Percentiles rank a stretch among this genome's conserved stretches.
phyloP scores from a whole-genome alignment of 2,329 filamentous ascomycete species.

The Fonsecaea multimorphosa region DNA sequence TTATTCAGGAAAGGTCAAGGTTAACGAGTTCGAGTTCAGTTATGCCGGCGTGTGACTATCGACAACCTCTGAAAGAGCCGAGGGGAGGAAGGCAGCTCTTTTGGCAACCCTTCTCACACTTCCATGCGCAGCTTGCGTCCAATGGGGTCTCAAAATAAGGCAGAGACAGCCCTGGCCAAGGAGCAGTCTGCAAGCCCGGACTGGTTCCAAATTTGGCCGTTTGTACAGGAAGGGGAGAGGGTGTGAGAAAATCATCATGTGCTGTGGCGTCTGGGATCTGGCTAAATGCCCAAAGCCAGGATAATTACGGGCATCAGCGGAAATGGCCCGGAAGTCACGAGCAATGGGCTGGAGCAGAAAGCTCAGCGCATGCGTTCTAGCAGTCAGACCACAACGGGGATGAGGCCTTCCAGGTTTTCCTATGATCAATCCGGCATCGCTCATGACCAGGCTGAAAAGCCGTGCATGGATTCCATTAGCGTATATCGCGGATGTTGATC shows the following conservation, averaged over 20 bases:
- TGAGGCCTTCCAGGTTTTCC: not conserved
- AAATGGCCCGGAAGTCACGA: not conserved
- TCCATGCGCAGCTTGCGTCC: no score
- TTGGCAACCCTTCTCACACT: no score
- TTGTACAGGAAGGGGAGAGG: not conserved
- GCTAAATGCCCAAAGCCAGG: not conserved
- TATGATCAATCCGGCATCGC: not conserved
- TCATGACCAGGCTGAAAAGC: not conserved
- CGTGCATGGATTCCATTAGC: not conserved
- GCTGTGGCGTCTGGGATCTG: not conserved
- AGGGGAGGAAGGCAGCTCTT: no score
- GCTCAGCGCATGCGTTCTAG: not conserved
- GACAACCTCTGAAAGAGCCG: not conserved
- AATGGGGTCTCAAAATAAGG: not conserved
- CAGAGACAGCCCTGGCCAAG: not conserved
- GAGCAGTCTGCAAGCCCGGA: not conserved
- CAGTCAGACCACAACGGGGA: not conserved
- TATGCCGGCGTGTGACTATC: slow-evolving; percentile 15
- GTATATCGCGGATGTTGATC: not conserved
- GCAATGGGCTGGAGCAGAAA: not conserved
- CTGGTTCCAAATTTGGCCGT: no score
- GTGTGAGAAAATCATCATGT: not conserved
- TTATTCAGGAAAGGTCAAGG: slow-evolving; percentile 22
- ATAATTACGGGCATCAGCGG: not conserved
- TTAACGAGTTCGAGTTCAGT: slow-evolving; percentile 30